These are phyloP conservation scores for Gomphus bonarii DNA, from an alignment of 1,284 basidiomycete genomes.

Conservation along the genomic window DNA sequence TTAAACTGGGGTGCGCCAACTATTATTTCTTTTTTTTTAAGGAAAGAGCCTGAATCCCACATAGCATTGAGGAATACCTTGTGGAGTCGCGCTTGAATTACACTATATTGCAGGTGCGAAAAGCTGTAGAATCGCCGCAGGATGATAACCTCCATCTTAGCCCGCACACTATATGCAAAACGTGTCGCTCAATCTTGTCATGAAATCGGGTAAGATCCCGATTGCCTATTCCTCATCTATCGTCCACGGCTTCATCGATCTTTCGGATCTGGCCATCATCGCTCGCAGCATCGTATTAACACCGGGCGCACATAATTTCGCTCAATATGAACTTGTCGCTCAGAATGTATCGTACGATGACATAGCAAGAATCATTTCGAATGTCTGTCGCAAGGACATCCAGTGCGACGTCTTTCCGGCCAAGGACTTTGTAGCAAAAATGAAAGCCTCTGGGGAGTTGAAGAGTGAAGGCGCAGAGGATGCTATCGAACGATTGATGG, in stretches of 20 bases:
- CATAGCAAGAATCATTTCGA: conserved; percentile 18
- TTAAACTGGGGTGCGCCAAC: conserved; percentile 21
- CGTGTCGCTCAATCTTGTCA: conserved; percentile 16
- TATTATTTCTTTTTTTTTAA: neutral
- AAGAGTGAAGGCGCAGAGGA: conserved; percentile 16
- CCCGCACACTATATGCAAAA: conserved; percentile 26
- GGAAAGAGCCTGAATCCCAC: neutral
- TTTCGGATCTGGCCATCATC: conserved; percentile 21
- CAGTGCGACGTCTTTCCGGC: conserved; percentile 2
- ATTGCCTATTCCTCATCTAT: conserved; percentile 17
- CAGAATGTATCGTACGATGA: conserved; percentile 21
- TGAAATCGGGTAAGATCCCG: conserved; percentile 15
- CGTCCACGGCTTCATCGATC: conserved; percentile 25
- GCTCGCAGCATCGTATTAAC: conserved; percentile 20
- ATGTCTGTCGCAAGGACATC: conserved; percentile 14
- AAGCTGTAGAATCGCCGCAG: neutral
- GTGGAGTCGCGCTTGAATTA: conserved; percentile 25
- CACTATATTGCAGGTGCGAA: conserved; percentile 23
- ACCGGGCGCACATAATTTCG: conserved; percentile 21
- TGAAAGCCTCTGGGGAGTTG: conserved; percentile 11
- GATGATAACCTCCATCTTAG: conserved; percentile 11
- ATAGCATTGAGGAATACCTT: conserved; percentile 25
- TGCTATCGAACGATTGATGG: conserved; percentile 21
- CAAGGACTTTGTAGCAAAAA: conserved; percentile 6
- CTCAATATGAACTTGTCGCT: conserved; percentile 24